A percentile compares a stretch with the other conserved stretches of the same genome.
These are phyloP conservation scores for Fusarium robinianum DNA, from an alignment of 2,329 filamentous ascomycete species.

Conservation along the genomic window DNA sequence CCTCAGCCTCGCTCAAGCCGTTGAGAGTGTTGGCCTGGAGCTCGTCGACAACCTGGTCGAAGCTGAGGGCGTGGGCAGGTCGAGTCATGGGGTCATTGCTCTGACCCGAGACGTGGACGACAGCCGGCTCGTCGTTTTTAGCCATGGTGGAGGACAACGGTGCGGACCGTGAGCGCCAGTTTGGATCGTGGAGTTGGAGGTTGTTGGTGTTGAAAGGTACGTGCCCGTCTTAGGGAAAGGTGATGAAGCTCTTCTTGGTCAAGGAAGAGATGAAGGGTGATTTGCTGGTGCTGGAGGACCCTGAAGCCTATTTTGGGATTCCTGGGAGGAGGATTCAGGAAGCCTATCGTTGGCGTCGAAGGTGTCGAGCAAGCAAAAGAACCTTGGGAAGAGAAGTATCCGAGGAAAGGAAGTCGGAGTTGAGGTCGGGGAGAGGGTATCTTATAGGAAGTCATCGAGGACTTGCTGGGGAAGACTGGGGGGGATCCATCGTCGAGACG, in stretches of 20 bases:
- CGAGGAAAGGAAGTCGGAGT: constrained; percentile 7
- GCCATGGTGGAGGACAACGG: constrained; percentile 25
- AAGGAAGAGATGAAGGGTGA: constrained; percentile 7
- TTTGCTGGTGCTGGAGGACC: constrained; percentile 7
- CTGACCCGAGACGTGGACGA: constrained; percentile 41
- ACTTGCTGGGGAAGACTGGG: constrained; percentile 7
- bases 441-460: constrained; percentile 32
- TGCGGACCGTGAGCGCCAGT: constrained; percentile 23
- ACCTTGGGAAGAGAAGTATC: constrained; percentile 20
- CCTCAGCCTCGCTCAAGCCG: constrained; percentile 58
- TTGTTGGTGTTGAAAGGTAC: neutral
- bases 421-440: constrained; percentile 26
- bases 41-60: constrained; percentile 54
- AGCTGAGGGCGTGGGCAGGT: constrained; percentile 61
- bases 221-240: constrained; percentile 4
- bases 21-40: constrained; percentile 56
- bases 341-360: constrained; percentile 31
- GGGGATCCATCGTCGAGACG: constrained; percentile 9
- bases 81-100: constrained; percentile 50
- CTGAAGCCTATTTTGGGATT: constrained; percentile 27
- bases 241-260: no score
- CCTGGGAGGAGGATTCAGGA: constrained; percentile 27
- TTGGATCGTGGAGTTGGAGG: constrained; percentile 9
- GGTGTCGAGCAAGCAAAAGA: constrained; percentile 21
- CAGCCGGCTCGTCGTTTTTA: constrained; percentile 25